These are phyloP conservation scores for Podospora australis DNA, from an alignment of 495 filamentous ascomycete species.

Conservation along the genomic window DNA sequence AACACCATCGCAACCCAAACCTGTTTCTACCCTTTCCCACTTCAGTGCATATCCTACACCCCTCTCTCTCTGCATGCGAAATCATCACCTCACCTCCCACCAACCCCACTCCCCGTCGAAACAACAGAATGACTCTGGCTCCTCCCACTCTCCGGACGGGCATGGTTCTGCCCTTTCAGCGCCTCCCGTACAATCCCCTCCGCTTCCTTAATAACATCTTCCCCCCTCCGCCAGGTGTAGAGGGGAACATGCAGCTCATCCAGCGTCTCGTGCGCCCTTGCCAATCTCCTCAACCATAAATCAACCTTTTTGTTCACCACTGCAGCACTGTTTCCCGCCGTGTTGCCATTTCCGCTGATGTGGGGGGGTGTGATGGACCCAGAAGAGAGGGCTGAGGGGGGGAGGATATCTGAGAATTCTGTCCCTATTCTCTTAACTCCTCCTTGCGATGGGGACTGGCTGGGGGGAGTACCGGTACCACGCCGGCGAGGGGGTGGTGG, in stretches of 20 bases:
- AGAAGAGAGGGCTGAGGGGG: background rate
- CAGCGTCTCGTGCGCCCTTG: slow-evolving; percentile 63
- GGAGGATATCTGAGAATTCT: background rate
- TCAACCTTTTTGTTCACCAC: slow-evolving; percentile 69
- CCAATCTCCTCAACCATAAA: slow-evolving; percentile 75
- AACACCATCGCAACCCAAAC: too few relatives aligned
- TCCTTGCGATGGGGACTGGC: background rate
- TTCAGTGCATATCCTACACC: too few relatives aligned
- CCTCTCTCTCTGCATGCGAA: too few relatives aligned
- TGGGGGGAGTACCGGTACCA: background rate
- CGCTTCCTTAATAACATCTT: slow-evolving; percentile 59
- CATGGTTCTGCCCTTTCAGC: slow-evolving; percentile 34
- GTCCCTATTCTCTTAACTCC: background rate
- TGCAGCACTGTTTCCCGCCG: slow-evolving; percentile 10
- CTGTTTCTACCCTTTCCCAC: too few relatives aligned
- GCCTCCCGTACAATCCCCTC: slow-evolving; percentile 42
- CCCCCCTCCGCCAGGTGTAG: slow-evolving; percentile 76
- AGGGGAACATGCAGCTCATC: slow-evolving; percentile 63
- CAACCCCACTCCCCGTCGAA: background rate
- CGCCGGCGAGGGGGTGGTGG: background rate
- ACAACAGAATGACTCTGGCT: too few relatives aligned
- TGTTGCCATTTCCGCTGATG: slow-evolving; percentile 3
- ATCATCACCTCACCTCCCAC: background rate
- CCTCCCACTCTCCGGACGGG: too few relatives aligned
- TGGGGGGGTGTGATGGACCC: background rate